A percentile compares a stretch with the other conserved stretches of the same genome.
phyloP scores from a whole-genome alignment of 805 yeast species.

The Ogataea wickerhamii region DNA sequence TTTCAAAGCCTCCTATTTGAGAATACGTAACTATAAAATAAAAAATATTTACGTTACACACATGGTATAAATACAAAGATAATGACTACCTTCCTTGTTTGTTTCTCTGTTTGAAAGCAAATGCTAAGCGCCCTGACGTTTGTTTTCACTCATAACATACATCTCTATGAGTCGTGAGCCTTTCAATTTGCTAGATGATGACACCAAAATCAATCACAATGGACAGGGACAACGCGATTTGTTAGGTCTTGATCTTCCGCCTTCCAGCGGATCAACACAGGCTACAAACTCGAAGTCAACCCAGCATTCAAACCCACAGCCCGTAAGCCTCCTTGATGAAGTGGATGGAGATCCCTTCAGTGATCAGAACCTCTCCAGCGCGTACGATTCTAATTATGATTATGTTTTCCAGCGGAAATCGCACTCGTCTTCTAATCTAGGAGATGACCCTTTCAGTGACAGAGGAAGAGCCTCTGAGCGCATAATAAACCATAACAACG shows the following conservation, averaged over 20 bases:
- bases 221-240: slow-evolving; percentile 2
- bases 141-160: no score
- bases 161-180: slow-evolving; percentile 4
- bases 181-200: slow-evolving; percentile 5
- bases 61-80: no score
- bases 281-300: not conserved
- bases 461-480: not conserved
- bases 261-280: not conserved
- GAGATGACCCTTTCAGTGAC: slow-evolving; percentile 15
- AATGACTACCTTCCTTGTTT: no score
- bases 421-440: slow-evolving; percentile 4
- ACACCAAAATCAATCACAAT: not conserved
- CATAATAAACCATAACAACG: slow-evolving; percentile 5
- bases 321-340: slow-evolving; percentile 6
- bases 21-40: no score
- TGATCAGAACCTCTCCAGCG: slow-evolving; percentile 13
- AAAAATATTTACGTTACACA: no score
- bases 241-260: slow-evolving; percentile 4
- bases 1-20: no score
- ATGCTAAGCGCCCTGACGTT: no score
- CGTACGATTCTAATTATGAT: slow-evolving; percentile 20
- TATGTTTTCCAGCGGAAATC: slow-evolving; percentile 7
- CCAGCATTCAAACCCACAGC: not conserved
- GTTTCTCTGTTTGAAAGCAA: no score
- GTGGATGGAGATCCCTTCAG: slow-evolving; percentile 14